These are phyloP conservation scores for Dicorynia guianensis DNA, from an alignment of 306 rosid genomes.

Conservation along the genomic window DNA sequence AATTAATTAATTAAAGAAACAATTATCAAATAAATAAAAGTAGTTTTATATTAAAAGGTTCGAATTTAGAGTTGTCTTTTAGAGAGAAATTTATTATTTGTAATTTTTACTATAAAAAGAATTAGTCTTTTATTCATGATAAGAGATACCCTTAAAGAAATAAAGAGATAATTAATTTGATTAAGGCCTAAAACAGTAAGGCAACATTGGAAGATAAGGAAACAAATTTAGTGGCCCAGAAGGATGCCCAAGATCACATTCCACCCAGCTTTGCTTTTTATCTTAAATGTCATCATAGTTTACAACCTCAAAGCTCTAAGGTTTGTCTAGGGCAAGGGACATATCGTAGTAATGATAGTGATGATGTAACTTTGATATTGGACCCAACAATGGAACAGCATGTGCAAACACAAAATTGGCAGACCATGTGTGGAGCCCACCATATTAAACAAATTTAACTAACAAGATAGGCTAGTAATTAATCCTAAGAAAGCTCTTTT, in stretches of 20 bases:
- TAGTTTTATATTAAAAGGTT: too few species aligned
- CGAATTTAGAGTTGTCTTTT: too few species aligned
- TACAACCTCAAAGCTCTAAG: slow-evolving; percentile 38
- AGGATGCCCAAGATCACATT: background rate
- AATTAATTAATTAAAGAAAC: too few species aligned
- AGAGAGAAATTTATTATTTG: too few species aligned
- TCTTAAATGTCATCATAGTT: slow-evolving; percentile 31
- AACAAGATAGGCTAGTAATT: slow-evolving; percentile 32
- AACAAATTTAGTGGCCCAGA: slow-evolving; percentile 1
- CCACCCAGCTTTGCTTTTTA: slow-evolving; percentile 20
- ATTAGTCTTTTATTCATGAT: too few species aligned
- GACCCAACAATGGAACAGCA: slow-evolving; percentile 59
- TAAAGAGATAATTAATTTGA: too few species aligned
- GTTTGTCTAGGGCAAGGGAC: slow-evolving; percentile 42
- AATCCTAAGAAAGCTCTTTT: slow-evolving; percentile 36
- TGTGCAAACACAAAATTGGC: slow-evolving; percentile 62
- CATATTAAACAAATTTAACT: slow-evolving; percentile 33
- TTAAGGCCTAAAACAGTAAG: slow-evolving; percentile 1
- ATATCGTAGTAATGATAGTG: slow-evolving; percentile 44
- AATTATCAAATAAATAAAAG: too few species aligned
- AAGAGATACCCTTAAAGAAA: too few species aligned
- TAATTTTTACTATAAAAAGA: too few species aligned
- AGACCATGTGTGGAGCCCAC: slow-evolving; percentile 66
- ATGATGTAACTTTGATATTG: slow-evolving; percentile 49
- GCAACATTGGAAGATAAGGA: slow-evolving; percentile 16